phyloP scores from a whole-genome alignment of 768 basidiomycete species.

The Cystofilobasidium bisporidii region DNA sequence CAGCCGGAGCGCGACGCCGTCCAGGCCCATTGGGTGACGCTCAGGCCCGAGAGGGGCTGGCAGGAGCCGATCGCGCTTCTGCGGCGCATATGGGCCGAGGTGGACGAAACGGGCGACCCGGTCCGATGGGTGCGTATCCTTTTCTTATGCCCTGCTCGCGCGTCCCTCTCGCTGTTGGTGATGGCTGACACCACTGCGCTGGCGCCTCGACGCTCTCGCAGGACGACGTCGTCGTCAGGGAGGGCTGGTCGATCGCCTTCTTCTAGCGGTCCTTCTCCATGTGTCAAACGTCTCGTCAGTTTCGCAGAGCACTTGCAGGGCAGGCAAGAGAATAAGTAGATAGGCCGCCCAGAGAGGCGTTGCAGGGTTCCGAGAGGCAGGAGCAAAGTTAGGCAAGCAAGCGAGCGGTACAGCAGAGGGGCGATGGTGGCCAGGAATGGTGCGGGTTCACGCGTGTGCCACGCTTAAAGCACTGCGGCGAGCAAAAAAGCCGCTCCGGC shows the following conservation, averaged over 20 bases:
- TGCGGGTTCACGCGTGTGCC: no score
- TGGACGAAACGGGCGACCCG: background rate
- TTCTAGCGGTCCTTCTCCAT: background rate
- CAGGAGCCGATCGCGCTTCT: background rate
- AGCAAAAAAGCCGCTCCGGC: no score
- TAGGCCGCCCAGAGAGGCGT: no score
- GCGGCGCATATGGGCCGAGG: background rate
- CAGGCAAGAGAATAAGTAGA: no score
- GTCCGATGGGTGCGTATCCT: constrained; percentile 1
- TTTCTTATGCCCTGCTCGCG: background rate
- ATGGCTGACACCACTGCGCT: background rate
- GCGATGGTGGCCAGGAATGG: no score
- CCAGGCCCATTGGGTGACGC: background rate
- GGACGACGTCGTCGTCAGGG: background rate
- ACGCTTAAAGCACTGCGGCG: no score
- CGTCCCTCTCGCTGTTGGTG: background rate
- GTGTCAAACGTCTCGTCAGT: no score
- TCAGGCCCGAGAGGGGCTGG: background rate
- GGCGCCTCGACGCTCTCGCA: background rate
- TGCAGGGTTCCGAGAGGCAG: no score
- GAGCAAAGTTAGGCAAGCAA: no score
- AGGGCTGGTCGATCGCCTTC: background rate
- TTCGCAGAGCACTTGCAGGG: no score
- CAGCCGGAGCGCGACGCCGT: background rate
- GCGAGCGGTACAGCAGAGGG: no score